Conservation (phyloP, 164 flowering plant genomes). For the Vitis amurensis region DNA sequence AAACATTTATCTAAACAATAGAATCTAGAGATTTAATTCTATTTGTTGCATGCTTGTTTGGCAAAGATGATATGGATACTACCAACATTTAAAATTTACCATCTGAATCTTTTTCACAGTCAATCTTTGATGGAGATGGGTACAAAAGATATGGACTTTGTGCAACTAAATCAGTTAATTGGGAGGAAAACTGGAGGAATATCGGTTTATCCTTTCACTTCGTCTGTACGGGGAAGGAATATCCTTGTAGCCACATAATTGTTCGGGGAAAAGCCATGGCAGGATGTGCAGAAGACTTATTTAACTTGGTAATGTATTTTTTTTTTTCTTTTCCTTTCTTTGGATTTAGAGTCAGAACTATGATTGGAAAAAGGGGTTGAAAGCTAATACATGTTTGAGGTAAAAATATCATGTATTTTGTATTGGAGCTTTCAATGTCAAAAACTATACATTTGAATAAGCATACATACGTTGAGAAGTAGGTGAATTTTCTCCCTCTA, state of each 20-base stretch:
- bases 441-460: too few species aligned
- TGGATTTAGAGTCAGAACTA: background rate
- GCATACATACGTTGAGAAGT: too few species aligned
- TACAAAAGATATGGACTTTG: constrained; percentile 87
- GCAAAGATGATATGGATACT: background rate
- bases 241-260: constrained; percentile 76
- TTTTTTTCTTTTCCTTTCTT: background rate
- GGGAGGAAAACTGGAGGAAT: constrained; percentile 99
- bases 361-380: too few species aligned
- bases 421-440: too few species aligned
- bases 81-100: background rate
- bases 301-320: constrained; percentile 68
- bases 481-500: too few species aligned
- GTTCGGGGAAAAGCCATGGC: constrained; percentile 99
- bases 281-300: constrained; percentile 79
- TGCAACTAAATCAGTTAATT: constrained; percentile 93
- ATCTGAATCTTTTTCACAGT: constrained; percentile 42
- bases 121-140: constrained; percentile 99
- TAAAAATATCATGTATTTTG: too few species aligned
- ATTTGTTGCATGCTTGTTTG: background rate
- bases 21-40: background rate
- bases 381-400: too few species aligned
- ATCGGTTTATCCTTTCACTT: constrained; percentile 88
- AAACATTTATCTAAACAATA: too few species aligned
- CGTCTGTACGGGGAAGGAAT: constrained; percentile 67